These are phyloP conservation scores for Sphaceloma murrayae DNA, from an alignment of 2,329 filamentous ascomycete genomes.

Conservation along the genomic window DNA sequence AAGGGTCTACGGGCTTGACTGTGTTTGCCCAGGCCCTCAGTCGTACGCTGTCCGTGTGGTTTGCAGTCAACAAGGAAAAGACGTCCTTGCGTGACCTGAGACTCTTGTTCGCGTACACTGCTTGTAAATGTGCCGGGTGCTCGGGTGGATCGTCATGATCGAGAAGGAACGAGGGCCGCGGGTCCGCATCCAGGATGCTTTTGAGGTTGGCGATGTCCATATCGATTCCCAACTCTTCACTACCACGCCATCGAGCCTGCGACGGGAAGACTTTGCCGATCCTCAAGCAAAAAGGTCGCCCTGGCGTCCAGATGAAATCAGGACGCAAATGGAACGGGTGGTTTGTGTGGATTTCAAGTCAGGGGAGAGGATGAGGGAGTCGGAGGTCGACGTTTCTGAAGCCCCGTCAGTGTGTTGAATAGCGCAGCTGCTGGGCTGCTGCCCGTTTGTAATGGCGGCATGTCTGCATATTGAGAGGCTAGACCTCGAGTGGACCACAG, in stretches of 20 bases:
- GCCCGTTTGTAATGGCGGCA: no score
- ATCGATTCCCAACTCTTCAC: neutral
- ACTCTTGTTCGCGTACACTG: conserved; percentile 12
- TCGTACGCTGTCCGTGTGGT: conserved; percentile 1
- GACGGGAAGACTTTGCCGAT: no score
- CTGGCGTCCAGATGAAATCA: no score
- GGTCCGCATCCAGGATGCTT: conserved; percentile 9
- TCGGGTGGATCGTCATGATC: neutral
- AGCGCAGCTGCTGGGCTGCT: no score
- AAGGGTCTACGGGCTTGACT: neutral
- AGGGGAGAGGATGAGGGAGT: no score
- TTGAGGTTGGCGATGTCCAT: conserved; percentile 9
- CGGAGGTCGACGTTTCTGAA: no score
- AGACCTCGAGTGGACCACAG: no score
- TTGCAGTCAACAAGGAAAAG: neutral
- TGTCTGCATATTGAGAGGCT: no score
- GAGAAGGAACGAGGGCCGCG: conserved; percentile 9
- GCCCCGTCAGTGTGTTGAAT: no score
- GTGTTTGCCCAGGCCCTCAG: conserved; percentile 13
- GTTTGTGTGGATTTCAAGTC: no score
- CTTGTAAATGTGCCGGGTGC: neutral
- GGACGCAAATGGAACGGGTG: no score
- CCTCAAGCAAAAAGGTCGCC: no score
- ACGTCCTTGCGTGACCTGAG: neutral
- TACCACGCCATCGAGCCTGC: neutral